phyloP scores from a whole-genome alignment of 305 asterid species.

The Solanum hybrid region DNA sequence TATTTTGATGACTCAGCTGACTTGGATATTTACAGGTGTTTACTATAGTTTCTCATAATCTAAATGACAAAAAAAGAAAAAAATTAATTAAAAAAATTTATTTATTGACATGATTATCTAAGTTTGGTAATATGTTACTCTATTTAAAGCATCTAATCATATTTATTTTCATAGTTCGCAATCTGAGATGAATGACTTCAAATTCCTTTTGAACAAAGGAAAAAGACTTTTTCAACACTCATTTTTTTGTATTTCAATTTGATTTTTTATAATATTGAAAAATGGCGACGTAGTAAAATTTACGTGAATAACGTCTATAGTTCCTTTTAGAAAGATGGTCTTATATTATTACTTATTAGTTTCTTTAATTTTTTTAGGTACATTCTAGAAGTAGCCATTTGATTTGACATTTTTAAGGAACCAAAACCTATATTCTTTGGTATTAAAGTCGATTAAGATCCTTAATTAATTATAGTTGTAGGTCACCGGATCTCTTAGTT shows the following conservation, averaged over 20 bases:
- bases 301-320: background rate
- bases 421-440: background rate
- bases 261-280: background rate
- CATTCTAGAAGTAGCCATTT: background rate
- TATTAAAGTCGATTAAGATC: background rate
- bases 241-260: background rate
- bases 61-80: background rate
- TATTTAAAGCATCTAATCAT: background rate
- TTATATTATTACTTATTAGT: background rate
- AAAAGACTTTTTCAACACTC: background rate
- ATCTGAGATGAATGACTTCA: background rate
- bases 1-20: background rate
- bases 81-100: background rate
- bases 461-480: background rate
- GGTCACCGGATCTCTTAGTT: background rate
- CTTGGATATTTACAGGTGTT: background rate
- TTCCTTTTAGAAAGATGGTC: background rate
- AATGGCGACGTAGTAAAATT: background rate
- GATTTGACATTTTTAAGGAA: background rate
- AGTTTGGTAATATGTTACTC: background rate
- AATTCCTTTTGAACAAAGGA: background rate
- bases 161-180: no score
- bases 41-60: background rate
- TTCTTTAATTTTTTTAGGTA: background rate
- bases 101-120: background rate